A percentile compares a stretch with the other conserved stretches of the same genome.
Evolutionary conservation across 805 yeast species (phyloP).

Genomic region (Saccharomyces mikatae): DNA sequence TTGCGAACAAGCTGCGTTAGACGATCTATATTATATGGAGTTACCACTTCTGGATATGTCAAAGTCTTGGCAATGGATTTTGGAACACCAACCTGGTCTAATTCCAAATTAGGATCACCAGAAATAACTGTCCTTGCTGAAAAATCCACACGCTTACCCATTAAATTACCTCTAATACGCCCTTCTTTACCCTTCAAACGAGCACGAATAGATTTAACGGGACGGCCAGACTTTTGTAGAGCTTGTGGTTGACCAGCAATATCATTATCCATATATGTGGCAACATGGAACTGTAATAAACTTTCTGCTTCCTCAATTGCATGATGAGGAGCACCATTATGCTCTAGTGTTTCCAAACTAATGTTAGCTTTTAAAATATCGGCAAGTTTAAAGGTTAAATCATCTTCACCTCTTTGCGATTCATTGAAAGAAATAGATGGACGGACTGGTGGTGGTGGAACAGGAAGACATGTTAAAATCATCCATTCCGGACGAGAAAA

Average conservation of each 20-base stretch:
- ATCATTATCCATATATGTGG: constrained; percentile 98
- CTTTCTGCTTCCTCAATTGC: constrained; percentile 95
- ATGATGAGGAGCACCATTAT: constrained; percentile 98
- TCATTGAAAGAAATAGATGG: constrained; percentile 98
- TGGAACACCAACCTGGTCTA: constrained; percentile 99
- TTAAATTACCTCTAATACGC: constrained; percentile 92
- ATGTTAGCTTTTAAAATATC: constrained; percentile 95
- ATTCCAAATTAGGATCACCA: constrained; percentile 95
- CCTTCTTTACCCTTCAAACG: constrained; percentile 99
- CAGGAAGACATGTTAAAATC: constrained; percentile 93
- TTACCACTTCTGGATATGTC: constrained; percentile 94
- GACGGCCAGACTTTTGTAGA: constrained; percentile 95
- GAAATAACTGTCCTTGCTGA: constrained; percentile 99
- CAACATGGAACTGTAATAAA: constrained; percentile 91
- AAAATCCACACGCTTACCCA: constrained; percentile 99
- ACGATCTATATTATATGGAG: constrained; percentile 93
- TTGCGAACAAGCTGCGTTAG: constrained; percentile 89
- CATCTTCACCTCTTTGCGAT: constrained; percentile 98
- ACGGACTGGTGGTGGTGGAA: constrained; percentile 99
- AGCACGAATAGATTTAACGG: constrained; percentile 97
- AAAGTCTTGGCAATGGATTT: constrained; percentile 90
- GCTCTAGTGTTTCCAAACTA: constrained; percentile 92
- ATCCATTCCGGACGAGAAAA: constrained; percentile 99
- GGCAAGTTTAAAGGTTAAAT: constrained; percentile 92
- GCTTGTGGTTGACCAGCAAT: constrained; percentile 99